Evolutionary conservation across 129 eudicot species (phyloP).

Genomic region (Heracleum sosnowskyi): DNA sequence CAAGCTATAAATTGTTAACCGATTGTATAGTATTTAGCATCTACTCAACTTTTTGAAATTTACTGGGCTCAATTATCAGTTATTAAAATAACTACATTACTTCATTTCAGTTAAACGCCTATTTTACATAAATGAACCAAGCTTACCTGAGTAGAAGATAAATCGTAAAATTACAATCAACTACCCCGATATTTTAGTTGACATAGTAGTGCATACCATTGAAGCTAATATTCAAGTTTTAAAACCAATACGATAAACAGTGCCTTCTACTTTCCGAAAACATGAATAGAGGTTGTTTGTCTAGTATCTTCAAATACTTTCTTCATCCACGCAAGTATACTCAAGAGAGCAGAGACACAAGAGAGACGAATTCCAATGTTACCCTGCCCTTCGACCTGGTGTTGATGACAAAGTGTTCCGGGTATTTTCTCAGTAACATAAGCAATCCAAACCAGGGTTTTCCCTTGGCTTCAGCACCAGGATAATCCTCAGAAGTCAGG

Average conservation of each 20-base stretch:
- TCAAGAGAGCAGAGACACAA: conserved; percentile 75
- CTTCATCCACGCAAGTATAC: conserved; percentile 1
- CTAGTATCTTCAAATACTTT: neutral
- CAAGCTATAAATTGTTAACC: neutral
- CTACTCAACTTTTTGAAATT: too few relatives aligned
- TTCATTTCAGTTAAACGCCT: neutral
- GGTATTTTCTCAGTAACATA: conserved; percentile 86
- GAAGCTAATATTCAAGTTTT: neutral
- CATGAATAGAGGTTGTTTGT: neutral
- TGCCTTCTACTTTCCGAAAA: neutral
- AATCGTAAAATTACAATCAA: neutral
- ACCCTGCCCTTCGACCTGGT: conserved; percentile 88
- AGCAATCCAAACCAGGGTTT: conserved; percentile 95
- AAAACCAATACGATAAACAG: neutral
- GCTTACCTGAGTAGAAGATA: neutral
- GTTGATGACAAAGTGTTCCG: conserved; percentile 91
- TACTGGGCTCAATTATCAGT: neutral
- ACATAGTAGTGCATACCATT: neutral
- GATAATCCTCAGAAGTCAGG: conserved; percentile 69
- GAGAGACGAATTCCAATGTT: conserved; percentile 78
- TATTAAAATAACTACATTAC: neutral
- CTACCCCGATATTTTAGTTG: neutral
- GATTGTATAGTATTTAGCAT: neutral
- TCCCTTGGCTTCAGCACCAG: conserved; percentile 59
- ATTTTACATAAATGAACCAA: neutral